Evolutionary conservation across 2,329 filamentous ascomycete genomes (phyloP).

Genomic region (Neoascochyta sp.): DNA sequence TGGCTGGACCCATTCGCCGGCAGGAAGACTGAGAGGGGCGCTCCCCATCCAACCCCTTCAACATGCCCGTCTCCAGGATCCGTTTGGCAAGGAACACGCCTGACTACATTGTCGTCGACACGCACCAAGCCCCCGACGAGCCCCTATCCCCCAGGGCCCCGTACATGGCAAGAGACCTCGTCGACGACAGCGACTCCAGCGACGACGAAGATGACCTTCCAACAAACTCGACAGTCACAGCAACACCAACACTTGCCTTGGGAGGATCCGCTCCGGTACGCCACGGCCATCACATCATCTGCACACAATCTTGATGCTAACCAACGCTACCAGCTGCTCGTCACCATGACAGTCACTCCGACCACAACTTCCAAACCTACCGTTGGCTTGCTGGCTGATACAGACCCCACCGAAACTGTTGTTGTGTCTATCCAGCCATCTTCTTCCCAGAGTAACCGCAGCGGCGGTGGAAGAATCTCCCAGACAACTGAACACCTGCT

Average conservation of each 20-base stretch:
- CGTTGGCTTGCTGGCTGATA: slow-evolving; percentile 17
- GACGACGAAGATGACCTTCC: slow-evolving; percentile 11
- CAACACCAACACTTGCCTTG: slow-evolving; percentile 6
- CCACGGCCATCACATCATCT: neutral
- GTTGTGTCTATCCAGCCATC: slow-evolving; percentile 22
- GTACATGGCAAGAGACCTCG: too few species aligned
- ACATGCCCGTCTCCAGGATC: slow-evolving; percentile 30
- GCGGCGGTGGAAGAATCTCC: slow-evolving; percentile 28
- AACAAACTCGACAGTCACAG: slow-evolving; percentile 14
- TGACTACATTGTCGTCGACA: slow-evolving; percentile 30
- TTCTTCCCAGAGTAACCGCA: slow-evolving; percentile 10
- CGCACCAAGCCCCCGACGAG: too few species aligned
- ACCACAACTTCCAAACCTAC: slow-evolving; percentile 10
- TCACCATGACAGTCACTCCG: slow-evolving; percentile 20
- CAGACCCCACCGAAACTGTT: slow-evolving; percentile 24
- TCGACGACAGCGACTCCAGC: too few species aligned
- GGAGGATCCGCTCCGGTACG: slow-evolving; percentile 21
- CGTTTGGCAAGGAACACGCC: slow-evolving; percentile 18
- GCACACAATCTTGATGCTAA: neutral
- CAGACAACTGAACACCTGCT: slow-evolving; percentile 39
- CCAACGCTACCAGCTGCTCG: slow-evolving; percentile 22
- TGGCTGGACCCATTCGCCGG: slow-evolving; percentile 27
- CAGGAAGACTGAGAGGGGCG: slow-evolving; percentile 35
- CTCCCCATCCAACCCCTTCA: slow-evolving; percentile 21
- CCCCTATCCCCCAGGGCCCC: too few species aligned